Evolutionary conservation across 495 filamentous ascomycete species (phyloP), one percentile per base, ranked within the genome.

Genomic region (Chlorociboria aeruginascens): DNA sequence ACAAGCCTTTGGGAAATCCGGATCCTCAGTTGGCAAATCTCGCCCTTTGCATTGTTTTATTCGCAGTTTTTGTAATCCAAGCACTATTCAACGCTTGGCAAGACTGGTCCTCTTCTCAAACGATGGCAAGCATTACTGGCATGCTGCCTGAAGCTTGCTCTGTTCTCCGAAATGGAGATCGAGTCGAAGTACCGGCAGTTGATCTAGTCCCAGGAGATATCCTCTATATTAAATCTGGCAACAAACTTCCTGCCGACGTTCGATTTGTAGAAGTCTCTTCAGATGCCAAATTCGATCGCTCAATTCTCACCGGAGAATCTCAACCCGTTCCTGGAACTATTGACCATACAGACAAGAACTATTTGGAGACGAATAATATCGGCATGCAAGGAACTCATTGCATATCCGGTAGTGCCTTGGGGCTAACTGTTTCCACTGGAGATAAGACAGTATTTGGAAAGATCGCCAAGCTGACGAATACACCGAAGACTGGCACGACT

Each of bases 201-300:
- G 79, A 83, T 3, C 58, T 88, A 14, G 82, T 86, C 2, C 76
- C 76, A 0, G 81, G 82, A 10, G 81, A 85, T 52, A 58, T 83
- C 1, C 58, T 85, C 0, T 52, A 68, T 28, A 69, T 86, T 51
- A 76, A 72, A 37, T 68, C 75, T 2, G 82, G 82, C 10, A 77
- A 79, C 60, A 82, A 79, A 54, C 57, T 85, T 3, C 79, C 80
- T 0, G 82, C 83, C 1, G 82, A 85, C 53, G 60, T 84, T 20
- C 72, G 81, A 12, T 74, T 85, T 47, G 53, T 79, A n/a, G 65
- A 78, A 28, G 66, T 71, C 9, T 81, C 78, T 0, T 70, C 69
- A 0, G 83, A 86, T 62, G 69, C 76, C 35, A 77, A 77, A 49
- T 82, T 88, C 57, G 83, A 88, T 53, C 72, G 82, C 12, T 73